These are phyloP conservation scores for Usnea hakonensis DNA, from an alignment of 495 filamentous ascomycete species.

Conservation along the genomic window DNA sequence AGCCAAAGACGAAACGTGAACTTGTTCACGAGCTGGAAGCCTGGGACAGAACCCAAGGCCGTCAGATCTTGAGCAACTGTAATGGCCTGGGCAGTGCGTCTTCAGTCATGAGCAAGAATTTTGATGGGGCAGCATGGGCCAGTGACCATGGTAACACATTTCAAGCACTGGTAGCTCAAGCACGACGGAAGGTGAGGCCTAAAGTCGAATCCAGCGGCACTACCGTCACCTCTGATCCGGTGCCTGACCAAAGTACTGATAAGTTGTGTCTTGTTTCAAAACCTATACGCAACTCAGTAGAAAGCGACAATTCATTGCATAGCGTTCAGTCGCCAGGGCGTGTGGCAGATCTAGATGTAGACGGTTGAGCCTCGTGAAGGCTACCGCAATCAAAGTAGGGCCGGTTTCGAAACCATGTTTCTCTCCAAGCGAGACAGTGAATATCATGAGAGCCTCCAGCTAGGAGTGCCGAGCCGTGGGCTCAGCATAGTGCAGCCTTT, in stretches of 20 bases:
- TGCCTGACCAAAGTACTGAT: not conserved
- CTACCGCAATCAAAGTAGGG: not conserved
- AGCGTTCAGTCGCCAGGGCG: not conserved
- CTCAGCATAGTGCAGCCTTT: not conserved
- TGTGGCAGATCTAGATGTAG: not conserved
- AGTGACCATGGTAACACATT: slow-evolving; percentile 65
- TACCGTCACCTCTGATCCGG: not conserved
- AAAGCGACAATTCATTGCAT: not conserved
- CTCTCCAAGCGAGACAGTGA: not conserved
- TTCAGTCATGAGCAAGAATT: slow-evolving; percentile 68
- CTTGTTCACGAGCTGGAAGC: slow-evolving; percentile 67
- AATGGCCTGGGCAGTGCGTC: slow-evolving; percentile 25
- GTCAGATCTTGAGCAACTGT: slow-evolving; percentile 16
- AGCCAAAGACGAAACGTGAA: slow-evolving; percentile 60
- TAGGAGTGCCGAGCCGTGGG: not conserved
- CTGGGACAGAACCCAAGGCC: slow-evolving; percentile 73
- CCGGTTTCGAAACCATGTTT: not conserved
- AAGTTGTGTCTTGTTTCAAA: not conserved
- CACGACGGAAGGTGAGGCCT: slow-evolving; percentile 39
- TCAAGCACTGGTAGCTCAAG: slow-evolving; percentile 63
- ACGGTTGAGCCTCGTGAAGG: not conserved
- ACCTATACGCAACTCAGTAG: not conserved
- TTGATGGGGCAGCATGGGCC: slow-evolving; percentile 72
- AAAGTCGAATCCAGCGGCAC: slow-evolving; percentile 7
- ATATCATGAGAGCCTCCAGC: not conserved